Conservation (phyloP, 2,329 filamentous ascomycete genomes). For the Lachnellula hyalina region DNA sequence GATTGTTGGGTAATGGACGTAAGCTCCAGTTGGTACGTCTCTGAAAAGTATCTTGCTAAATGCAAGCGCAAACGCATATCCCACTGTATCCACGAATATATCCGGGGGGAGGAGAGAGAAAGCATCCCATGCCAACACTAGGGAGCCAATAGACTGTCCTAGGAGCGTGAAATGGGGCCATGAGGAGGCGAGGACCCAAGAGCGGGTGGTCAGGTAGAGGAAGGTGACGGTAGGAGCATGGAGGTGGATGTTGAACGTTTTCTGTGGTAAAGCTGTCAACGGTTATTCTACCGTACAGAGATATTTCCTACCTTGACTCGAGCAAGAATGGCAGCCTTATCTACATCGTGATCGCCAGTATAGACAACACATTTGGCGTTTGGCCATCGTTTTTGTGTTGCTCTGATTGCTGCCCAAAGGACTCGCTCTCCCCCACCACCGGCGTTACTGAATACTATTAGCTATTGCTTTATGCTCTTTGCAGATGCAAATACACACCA, state of each 20-base stretch:
- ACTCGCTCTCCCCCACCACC: constrained; percentile 94
- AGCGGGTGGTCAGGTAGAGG: constrained; percentile 82
- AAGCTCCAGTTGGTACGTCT: constrained; percentile 76
- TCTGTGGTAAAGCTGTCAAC: constrained; percentile 38
- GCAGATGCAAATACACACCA: constrained; percentile 51
- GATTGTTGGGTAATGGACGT: constrained; percentile 97
- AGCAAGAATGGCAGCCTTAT: constrained; percentile 71
- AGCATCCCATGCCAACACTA: constrained; percentile 85
- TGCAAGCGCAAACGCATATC: constrained; percentile 86
- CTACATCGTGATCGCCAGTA: constrained; percentile 87
- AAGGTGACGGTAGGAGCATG: constrained; percentile 79
- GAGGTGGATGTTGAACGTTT: constrained; percentile 87
- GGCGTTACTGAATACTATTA: constrained; percentile 62
- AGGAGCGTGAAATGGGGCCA: constrained; percentile 91
- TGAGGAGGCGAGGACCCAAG: constrained; percentile 78
- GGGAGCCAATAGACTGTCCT: constrained; percentile 86
- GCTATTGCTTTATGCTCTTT: background rate
- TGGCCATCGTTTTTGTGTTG: constrained; percentile 85
- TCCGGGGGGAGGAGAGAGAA: constrained; percentile 90
- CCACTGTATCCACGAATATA: constrained; percentile 96
- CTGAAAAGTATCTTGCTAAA: constrained; percentile 79
- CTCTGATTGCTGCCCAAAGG: constrained; percentile 89
- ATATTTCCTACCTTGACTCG: constrained; percentile 59
- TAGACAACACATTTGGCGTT: constrained; percentile 88
- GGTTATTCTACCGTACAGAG: background rate